These are phyloP conservation scores for Drechslerella coelobrocha DNA, from an alignment of 2,329 filamentous ascomycete species.

Conservation along the genomic window DNA sequence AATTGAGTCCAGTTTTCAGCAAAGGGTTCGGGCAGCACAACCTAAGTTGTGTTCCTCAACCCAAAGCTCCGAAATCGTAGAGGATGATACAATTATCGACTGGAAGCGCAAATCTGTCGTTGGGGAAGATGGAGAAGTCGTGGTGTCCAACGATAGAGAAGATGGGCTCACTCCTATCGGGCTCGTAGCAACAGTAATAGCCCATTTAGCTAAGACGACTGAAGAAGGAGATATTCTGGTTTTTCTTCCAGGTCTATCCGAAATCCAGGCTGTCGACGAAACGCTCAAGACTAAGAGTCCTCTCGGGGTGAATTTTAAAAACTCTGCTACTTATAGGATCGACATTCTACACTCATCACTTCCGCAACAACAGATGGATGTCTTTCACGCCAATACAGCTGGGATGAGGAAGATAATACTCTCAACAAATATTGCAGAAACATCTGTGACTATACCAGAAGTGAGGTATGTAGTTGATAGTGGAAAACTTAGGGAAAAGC, in stretches of 20 bases:
- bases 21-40: background rate
- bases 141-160: slow-evolving; percentile 56
- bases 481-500: slow-evolving; percentile 58
- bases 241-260: slow-evolving; percentile 61
- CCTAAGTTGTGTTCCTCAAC: background rate
- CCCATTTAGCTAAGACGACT: slow-evolving; percentile 61
- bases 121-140: slow-evolving; percentile 54
- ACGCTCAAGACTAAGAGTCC: slow-evolving; percentile 57
- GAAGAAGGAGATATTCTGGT: slow-evolving; percentile 61
- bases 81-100: slow-evolving; percentile 57
- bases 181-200: slow-evolving; percentile 60
- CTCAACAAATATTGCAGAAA: slow-evolving; percentile 64
- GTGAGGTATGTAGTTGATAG: slow-evolving; percentile 63
- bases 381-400: slow-evolving; percentile 59
- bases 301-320: slow-evolving; percentile 60
- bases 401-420: slow-evolving; percentile 63
- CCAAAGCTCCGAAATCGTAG: slow-evolving; percentile 29
- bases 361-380: slow-evolving; percentile 59
- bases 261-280: slow-evolving; percentile 56
- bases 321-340: slow-evolving; percentile 60
- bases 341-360: slow-evolving; percentile 62
- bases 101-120: slow-evolving; percentile 57
- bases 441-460: slow-evolving; percentile 64
- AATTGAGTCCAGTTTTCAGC: slow-evolving; percentile 43
- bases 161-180: slow-evolving; percentile 59